Evolutionary conservation across 1,139 yeast species (phyloP).

Genomic region (Kodamaea alishanica): DNA sequence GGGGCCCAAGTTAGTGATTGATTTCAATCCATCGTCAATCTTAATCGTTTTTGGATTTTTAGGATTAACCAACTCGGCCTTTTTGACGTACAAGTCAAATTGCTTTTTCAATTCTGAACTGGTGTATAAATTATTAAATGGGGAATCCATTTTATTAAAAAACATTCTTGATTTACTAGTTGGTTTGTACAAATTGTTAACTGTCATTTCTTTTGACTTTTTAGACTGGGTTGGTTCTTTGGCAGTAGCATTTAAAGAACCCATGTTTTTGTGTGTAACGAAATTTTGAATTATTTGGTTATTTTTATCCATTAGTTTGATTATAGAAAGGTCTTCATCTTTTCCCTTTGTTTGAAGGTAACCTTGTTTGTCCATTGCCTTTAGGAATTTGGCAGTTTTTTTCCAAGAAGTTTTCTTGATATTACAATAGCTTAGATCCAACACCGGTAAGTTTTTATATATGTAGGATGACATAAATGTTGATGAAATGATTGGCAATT

Average conservation of each 20-base stretch:
- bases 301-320: slow-evolving; percentile 43
- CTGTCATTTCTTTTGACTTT: slow-evolving; percentile 27
- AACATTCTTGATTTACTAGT: slow-evolving; percentile 47
- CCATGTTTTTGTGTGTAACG: slow-evolving; percentile 55
- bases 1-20: slow-evolving; percentile 23
- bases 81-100: slow-evolving; percentile 54
- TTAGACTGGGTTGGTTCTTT: slow-evolving; percentile 20
- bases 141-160: slow-evolving; percentile 42
- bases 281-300: slow-evolving; percentile 54
- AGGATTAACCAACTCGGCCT: slow-evolving; percentile 43
- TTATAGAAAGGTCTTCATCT: slow-evolving; percentile 65
- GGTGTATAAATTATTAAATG: slow-evolving; percentile 43
- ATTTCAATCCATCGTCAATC: slow-evolving; percentile 46
- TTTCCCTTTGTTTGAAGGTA: slow-evolving; percentile 69
- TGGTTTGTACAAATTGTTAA: slow-evolving; percentile 52
- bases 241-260: slow-evolving; percentile 15
- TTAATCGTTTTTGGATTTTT: slow-evolving; percentile 48
- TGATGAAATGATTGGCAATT: slow-evolving; percentile 64
- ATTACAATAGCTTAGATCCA: slow-evolving; percentile 51
- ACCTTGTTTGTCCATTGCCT: slow-evolving; percentile 75
- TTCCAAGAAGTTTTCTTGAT: slow-evolving; percentile 88
- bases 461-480: slow-evolving; percentile 69
- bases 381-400: slow-evolving; percentile 79
- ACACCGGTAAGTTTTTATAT: slow-evolving; percentile 64
- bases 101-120: slow-evolving; percentile 50